Base-by-base conservation (phyloP, 2,329 filamentous ascomycete species). In the Epichloe baconii region DNA sequence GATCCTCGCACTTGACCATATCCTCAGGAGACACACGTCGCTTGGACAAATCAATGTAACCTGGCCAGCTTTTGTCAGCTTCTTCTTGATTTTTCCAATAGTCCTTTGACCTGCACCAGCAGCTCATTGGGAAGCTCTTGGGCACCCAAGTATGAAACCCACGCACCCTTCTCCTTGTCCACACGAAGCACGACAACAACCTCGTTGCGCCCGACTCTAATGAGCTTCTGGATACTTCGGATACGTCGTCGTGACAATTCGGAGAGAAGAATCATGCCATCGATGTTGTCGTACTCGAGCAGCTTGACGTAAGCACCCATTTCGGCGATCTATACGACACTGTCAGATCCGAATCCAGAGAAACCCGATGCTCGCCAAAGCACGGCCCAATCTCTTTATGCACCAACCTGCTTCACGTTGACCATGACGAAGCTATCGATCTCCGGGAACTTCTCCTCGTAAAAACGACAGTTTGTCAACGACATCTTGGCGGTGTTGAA, bases 341-440 rank as follows among this genome's bases (percentile, higher is more conserved):
- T 50, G 52, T 51, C 49, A 51, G 54, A 44, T 41, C 17, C 46
- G 6, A 36, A 17, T 11, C 17, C 15, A 43, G 11, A 19, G 19
- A 19, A 19, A 14, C 41, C 43, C 36, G 31, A 37, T 37, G 21
- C 43, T 31, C 36, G n/a, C 36, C 42, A 14, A 14, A n/a, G 10
- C 4, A 3, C 26, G 5, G 31, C 43, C 14, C 50, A 44, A 46
- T 26, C 52, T 50, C 51, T 52, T 64, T 77, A 19, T 56, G 68
- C 89, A 65, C 78, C 56, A 68, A 90, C 86, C 83, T 95, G 89
- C 81, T 95, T 95, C 64, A 97, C 93, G 72, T 97, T 98, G 69
- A 98, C 93, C 93, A 98, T 98, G 68, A 98, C 94, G 74, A 96
- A 97, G 78, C 88, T 95, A 74, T 98, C 93, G 68, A 98, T 91